These are phyloP conservation scores for Nakataea oryzae DNA, from an alignment of 2,329 filamentous ascomycete genomes.

Conservation along the genomic window DNA sequence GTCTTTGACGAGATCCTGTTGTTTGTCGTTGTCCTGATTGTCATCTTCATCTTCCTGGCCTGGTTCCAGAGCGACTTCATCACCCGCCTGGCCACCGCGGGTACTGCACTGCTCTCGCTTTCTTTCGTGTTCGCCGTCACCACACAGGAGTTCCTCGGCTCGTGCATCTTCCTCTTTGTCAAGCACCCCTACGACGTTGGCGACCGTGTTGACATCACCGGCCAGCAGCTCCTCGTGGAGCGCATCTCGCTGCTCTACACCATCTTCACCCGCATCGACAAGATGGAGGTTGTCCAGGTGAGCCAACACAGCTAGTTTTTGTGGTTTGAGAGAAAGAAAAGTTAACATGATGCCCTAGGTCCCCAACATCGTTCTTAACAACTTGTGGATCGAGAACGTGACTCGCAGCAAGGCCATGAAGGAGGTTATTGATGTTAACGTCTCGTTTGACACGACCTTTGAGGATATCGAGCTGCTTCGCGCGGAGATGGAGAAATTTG, in stretches of 20 bases:
- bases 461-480: slow-evolving; percentile 83
- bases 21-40: slow-evolving; percentile 69
- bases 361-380: slow-evolving; percentile 87
- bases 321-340: background rate
- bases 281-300: slow-evolving; percentile 61
- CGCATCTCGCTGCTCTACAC: slow-evolving; percentile 91
- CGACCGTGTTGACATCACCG: slow-evolving; percentile 75
- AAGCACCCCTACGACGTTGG: slow-evolving; percentile 97
- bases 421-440: slow-evolving; percentile 68
- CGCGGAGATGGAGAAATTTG: slow-evolving; percentile 75
- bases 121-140: slow-evolving; percentile 94
- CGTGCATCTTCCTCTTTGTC: slow-evolving; percentile 96
- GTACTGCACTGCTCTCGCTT: slow-evolving; percentile 85
- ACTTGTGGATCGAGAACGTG: slow-evolving; percentile 90
- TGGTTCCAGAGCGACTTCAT: slow-evolving; percentile 84
- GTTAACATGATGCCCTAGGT: slow-evolving; percentile 40
- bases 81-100: slow-evolving; percentile 77
- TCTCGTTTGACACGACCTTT: slow-evolving; percentile 78
- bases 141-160: slow-evolving; percentile 90
- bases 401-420: slow-evolving; percentile 86
- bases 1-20: slow-evolving; percentile 82
- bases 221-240: slow-evolving; percentile 69
- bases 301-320: slow-evolving; percentile 20
- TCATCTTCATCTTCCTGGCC: slow-evolving; percentile 78
- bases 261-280: slow-evolving; percentile 75